Percentiles rank a stretch among this genome's conserved stretches.
Conservation (phyloP, 1,284 basidiomycete genomes). For the Sporisorium iseilematis-ciliati region DNA sequence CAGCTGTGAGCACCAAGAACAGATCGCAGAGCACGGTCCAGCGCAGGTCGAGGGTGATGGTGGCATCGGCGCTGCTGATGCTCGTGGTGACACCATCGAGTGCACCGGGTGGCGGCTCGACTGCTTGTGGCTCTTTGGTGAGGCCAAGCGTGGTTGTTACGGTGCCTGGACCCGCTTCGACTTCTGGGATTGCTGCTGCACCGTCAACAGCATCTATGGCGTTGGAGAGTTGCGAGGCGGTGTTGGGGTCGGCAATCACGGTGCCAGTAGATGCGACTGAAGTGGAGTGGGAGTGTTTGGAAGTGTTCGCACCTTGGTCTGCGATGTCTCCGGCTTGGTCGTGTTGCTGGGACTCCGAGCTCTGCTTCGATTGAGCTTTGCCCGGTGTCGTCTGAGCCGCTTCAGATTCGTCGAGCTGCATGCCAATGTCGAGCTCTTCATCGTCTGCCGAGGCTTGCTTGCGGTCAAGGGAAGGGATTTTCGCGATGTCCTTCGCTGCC, state of each 20-base stretch:
- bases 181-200: constrained; percentile 10
- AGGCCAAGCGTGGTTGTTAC: constrained; percentile 52
- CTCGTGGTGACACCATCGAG: constrained; percentile 67
- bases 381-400: not conserved
- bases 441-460: constrained; percentile 12
- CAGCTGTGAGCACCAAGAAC: constrained; percentile 68
- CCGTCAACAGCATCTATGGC: constrained; percentile 27
- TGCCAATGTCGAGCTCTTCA: constrained; percentile 34
- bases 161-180: constrained; percentile 24
- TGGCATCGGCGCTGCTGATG: constrained; percentile 61
- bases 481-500: not conserved
- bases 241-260: constrained; percentile 62
- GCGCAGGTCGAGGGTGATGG: constrained; percentile 68
- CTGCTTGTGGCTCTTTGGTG: constrained; percentile 55
- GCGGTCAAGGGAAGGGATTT: not conserved
- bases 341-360: no score
- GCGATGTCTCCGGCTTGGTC: not conserved
- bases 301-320: not conserved
- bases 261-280: constrained; percentile 16
- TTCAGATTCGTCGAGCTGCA: constrained; percentile 22
- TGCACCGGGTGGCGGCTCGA: constrained; percentile 59
- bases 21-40: constrained; percentile 70
- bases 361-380: not conserved
- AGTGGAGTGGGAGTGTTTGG: constrained; percentile 1
- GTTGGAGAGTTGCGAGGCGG: constrained; percentile 57